Evolutionary conservation across 495 filamentous ascomycete species (phyloP).

Genomic region (Podospora conica): DNA sequence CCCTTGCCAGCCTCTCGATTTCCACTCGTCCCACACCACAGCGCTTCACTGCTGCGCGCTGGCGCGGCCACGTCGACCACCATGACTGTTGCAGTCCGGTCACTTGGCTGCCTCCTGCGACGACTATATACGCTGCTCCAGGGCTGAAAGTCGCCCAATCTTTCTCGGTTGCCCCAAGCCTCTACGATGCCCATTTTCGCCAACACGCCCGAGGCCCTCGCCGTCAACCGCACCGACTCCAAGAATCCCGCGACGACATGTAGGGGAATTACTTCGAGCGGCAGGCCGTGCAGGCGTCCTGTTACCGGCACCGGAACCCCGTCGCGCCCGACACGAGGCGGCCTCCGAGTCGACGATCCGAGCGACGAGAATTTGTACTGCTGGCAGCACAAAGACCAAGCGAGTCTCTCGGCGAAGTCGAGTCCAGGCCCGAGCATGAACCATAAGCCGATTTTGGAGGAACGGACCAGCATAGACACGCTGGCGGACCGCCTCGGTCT

Average conservation of each 20-base stretch:
- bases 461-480: slow-evolving; percentile 74
- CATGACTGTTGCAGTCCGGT: background rate
- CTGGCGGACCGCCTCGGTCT: slow-evolving; percentile 73
- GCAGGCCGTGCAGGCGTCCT: slow-evolving; percentile 70
- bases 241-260: slow-evolving; percentile 82
- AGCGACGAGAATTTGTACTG: slow-evolving; percentile 57
- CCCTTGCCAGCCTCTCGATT: slow-evolving; percentile 10
- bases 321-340: slow-evolving; percentile 33
- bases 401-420: slow-evolving; percentile 39
- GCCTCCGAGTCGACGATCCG: slow-evolving; percentile 45
- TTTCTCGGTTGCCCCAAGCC: background rate
- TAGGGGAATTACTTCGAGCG: slow-evolving; percentile 71
- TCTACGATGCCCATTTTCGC: slow-evolving; percentile 67
- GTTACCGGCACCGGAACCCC: slow-evolving; percentile 41
- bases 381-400: slow-evolving; percentile 93
- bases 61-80: slow-evolving; percentile 3
- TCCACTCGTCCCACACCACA: background rate
- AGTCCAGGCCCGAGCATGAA: slow-evolving; percentile 33
- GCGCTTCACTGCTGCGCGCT: background rate
- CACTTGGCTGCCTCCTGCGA: background rate
- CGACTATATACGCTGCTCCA: background rate
- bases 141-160: background rate
- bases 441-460: slow-evolving; percentile 39
- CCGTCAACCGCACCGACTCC: slow-evolving; percentile 67
- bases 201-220: slow-evolving; percentile 75